phyloP scores from a whole-genome alignment of 1,284 basidiomycete species.

The Schizophyllum amplum region DNA sequence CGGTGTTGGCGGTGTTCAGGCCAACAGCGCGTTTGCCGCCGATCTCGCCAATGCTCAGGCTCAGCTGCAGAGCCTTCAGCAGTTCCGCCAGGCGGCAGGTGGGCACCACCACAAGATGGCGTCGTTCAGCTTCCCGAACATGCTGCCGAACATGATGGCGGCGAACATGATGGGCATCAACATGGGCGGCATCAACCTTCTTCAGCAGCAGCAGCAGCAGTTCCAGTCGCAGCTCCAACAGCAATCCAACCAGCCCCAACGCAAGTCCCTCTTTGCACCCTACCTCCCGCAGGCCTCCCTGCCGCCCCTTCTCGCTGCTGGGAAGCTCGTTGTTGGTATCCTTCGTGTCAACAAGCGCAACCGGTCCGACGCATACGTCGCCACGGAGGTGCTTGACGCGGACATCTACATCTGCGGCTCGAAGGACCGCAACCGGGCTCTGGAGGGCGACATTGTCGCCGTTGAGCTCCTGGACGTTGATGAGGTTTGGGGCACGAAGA shows the following conservation, averaged over 20 bases:
- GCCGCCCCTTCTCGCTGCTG: constrained; percentile 94
- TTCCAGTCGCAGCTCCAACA: constrained; percentile 89
- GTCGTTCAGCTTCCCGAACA: constrained; percentile 96
- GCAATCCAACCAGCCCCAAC: constrained; percentile 83
- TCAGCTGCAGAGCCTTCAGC: constrained; percentile 92
- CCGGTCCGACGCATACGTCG: constrained; percentile 97
- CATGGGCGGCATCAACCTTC: constrained; percentile 68
- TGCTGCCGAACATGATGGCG: constrained; percentile 92
- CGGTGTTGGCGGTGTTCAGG: constrained; percentile 61
- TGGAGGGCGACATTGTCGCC: constrained; percentile 98
- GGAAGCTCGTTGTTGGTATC: constrained; percentile 96
- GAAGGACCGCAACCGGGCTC: constrained; percentile 96
- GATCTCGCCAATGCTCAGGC: constrained; percentile 94
- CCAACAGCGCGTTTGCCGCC: constrained; percentile 53
- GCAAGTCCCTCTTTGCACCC: constrained; percentile 98
- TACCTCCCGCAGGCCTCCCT: constrained; percentile 97
- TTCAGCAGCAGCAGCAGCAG: constrained; percentile 85
- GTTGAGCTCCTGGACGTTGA: constrained; percentile 97
- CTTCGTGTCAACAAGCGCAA: constrained; percentile 98
- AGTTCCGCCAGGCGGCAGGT: constrained; percentile 93
- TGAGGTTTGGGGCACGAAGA: constrained; percentile 98
- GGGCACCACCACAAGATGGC: constrained; percentile 95
- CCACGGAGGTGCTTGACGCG: constrained; percentile 97
- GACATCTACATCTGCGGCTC: constrained; percentile 99
- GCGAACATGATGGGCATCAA: constrained; percentile 91